phyloP scores from a whole-genome alignment of 306 rosid species.

The Boehmeria nivea region DNA sequence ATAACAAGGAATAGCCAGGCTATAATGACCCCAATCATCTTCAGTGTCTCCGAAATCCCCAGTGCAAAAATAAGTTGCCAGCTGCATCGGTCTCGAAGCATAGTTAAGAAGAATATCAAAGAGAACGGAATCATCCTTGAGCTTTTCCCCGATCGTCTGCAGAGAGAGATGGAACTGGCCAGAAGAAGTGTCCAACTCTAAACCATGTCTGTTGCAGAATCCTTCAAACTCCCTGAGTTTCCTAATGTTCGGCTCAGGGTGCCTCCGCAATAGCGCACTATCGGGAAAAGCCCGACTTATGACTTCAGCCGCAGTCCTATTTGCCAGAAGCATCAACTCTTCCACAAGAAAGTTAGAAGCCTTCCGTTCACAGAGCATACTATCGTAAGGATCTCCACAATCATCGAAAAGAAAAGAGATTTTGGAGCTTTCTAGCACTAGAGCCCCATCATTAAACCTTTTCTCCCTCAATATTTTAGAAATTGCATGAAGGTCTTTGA shows the following conservation, averaged over 20 bases:
- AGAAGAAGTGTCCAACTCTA: slow-evolving; percentile 66
- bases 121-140: slow-evolving; percentile 64
- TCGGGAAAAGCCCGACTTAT: slow-evolving; percentile 78
- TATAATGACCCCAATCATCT: slow-evolving; percentile 67
- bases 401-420: slow-evolving; percentile 53
- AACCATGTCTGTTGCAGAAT: slow-evolving; percentile 77
- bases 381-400: slow-evolving; percentile 60
- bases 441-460: slow-evolving; percentile 72
- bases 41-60: slow-evolving; percentile 49
- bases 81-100: slow-evolving; percentile 78
- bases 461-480: slow-evolving; percentile 50
- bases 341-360: slow-evolving; percentile 73
- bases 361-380: slow-evolving; percentile 38
- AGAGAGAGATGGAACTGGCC: slow-evolving; percentile 52
- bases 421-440: slow-evolving; percentile 62
- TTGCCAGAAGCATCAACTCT: slow-evolving; percentile 92
- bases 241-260: slow-evolving; percentile 74
- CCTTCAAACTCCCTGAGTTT: slow-evolving; percentile 70
- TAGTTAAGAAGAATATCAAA: slow-evolving; percentile 52
- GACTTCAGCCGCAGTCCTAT: slow-evolving; percentile 72
- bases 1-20: slow-evolving; percentile 69
- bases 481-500: slow-evolving; percentile 50
- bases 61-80: slow-evolving; percentile 75
- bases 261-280: slow-evolving; percentile 72
- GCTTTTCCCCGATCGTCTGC: slow-evolving; percentile 56